A percentile compares a stretch with the other conserved stretches of the same genome.
phyloP scores from a whole-genome alignment of 2,329 filamentous ascomycete genomes.

The Truncatella angustata region DNA sequence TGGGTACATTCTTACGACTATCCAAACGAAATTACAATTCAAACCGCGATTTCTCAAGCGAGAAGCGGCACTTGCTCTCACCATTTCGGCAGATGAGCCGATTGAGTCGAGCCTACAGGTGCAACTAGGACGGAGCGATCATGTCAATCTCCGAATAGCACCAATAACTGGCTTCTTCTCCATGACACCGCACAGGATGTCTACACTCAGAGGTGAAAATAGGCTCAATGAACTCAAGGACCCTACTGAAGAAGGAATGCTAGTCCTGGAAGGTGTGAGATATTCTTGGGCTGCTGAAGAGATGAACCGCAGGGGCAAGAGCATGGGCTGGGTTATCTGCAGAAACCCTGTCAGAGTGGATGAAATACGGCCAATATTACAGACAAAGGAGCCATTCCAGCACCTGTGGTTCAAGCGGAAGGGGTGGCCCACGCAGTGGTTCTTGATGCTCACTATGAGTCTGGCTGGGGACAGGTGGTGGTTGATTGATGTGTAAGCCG shows the following conservation, averaged over 20 bases:
- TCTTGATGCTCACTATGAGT: constrained; percentile 68
- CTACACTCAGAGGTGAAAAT: constrained; percentile 57
- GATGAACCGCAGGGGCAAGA: constrained; percentile 57
- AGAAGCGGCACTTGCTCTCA: constrained; percentile 57
- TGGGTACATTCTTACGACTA: constrained; percentile 66
- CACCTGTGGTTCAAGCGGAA: constrained; percentile 67
- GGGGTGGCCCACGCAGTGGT: constrained; percentile 73
- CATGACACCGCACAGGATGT: constrained; percentile 62
- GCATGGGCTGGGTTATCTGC: constrained; percentile 61
- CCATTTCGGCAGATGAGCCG: constrained; percentile 59
- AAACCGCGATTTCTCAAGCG: constrained; percentile 61
- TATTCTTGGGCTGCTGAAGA: constrained; percentile 61
- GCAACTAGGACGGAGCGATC: constrained; percentile 64
- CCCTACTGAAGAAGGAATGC: constrained; percentile 55
- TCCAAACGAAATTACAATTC: constrained; percentile 58
- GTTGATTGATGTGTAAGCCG: constrained; percentile 62
- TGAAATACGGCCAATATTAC: constrained; percentile 58
- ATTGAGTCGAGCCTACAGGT: constrained; percentile 66
- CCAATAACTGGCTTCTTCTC: constrained; percentile 75
- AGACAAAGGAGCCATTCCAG: constrained; percentile 62
- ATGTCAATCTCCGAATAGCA: constrained; percentile 66
- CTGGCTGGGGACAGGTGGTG: constrained; percentile 77
- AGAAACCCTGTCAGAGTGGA: constrained; percentile 50
- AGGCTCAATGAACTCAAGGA: constrained; percentile 54
- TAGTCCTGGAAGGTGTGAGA: constrained; percentile 59